Base-by-base conservation (phyloP, 257 asterid species). In the Salvia hispanica region DNA sequence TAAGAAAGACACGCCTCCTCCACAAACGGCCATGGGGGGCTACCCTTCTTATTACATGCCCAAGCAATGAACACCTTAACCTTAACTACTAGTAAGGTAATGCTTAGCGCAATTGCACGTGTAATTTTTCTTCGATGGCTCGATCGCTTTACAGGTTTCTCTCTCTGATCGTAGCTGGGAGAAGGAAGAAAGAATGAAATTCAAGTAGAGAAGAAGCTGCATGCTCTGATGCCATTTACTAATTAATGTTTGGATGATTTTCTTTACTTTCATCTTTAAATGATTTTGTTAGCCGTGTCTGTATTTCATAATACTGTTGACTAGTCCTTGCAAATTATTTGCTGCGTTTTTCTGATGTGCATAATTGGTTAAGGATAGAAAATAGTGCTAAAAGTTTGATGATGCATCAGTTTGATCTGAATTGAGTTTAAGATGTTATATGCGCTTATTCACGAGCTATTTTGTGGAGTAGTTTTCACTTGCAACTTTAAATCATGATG, bases 21-120 rank as follows among this genome's bases (percentile, higher is more conserved):
- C 85, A 33, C 82, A 79, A 33, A 31, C 84, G 7, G 75, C 80
- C 1, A 53, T 69, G 56, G 89, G 88, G 12, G 88, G 92, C 8
- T 90, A 82, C 69, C 90, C 91, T 4, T 90, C 91, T 5, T 90
- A 85, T 67, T 84, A 85, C 83, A 75, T 80, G 88, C 85, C 88
- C n/a, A 87, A 82, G 72, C 86, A 82, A 77, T 86, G 71, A 71
- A 47, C 59, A 71, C 40, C 12, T 34, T 40, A 54, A 47, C 51
- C 50, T 28, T 37, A 18, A 7, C 63, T 14, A 47, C 6, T 16
- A 34, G 44, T 48, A 6, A 9, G 63, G 74, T 57, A 1, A 73
- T 50, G 65, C 40, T 44, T 48, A 25, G 56, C 21, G 31, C 31
- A 0, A 2, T 0, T 25, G 31, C 31, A 25, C 31, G 3, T 25